Evolutionary conservation across 768 basidiomycete genomes (phyloP).

Genomic region (Boletus edulis): DNA sequence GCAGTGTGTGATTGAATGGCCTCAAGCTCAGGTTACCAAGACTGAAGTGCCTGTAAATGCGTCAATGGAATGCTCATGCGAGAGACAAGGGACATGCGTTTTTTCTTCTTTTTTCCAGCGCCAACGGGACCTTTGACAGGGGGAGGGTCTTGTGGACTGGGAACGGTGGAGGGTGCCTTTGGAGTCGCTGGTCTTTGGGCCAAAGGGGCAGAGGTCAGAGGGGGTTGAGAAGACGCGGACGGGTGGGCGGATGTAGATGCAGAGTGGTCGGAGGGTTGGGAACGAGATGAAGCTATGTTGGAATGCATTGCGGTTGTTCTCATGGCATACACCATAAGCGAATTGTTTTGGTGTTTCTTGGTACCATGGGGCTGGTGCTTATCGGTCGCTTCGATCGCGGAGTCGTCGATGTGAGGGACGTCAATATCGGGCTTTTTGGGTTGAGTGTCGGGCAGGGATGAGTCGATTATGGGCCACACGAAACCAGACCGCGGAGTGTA

Average conservation of each 20-base stretch:
- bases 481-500: slow-evolving; percentile 84
- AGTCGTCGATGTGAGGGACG: slow-evolving; percentile 25
- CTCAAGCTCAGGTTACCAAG: slow-evolving; percentile 16
- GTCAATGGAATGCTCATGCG: slow-evolving; percentile 4
- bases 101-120: slow-evolving; percentile 71
- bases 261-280: slow-evolving; percentile 29
- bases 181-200: slow-evolving; percentile 29
- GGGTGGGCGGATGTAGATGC: slow-evolving; percentile 26
- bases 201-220: slow-evolving; percentile 37
- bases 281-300: slow-evolving; percentile 46
- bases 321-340: slow-evolving; percentile 76
- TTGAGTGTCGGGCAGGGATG: slow-evolving; percentile 41
- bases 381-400: slow-evolving; percentile 15
- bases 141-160: slow-evolving; percentile 44
- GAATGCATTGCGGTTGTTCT: slow-evolving; percentile 73
- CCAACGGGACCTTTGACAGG: slow-evolving; percentile 47
- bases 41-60: slow-evolving; percentile 24
- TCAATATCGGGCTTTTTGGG: slow-evolving; percentile 39
- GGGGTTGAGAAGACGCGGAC: slow-evolving; percentile 24
- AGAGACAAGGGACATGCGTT: slow-evolving; percentile 46
- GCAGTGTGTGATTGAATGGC: not conserved
- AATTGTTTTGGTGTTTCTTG: slow-evolving; percentile 65
- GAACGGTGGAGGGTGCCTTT: slow-evolving; percentile 31
- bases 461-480: slow-evolving; percentile 77
- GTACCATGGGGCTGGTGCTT: slow-evolving; percentile 29